Conservation (phyloP, 179 eudicot genomes). For the Nepenthes alata region DNA sequence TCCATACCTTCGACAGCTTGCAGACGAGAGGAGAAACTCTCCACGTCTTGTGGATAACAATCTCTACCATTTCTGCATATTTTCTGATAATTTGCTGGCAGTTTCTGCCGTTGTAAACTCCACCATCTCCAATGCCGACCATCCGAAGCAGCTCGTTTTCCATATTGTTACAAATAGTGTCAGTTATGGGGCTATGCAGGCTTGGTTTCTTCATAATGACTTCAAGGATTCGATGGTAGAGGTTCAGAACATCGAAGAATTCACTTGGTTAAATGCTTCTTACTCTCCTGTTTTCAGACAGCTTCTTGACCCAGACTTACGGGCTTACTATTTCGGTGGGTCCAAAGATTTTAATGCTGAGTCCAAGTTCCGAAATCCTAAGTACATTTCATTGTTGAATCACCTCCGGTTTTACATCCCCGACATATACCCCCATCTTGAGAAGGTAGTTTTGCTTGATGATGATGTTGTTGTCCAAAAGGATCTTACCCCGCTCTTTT, state of each 20-base stretch:
- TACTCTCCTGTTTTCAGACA: constrained; percentile 54
- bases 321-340: constrained; percentile 38
- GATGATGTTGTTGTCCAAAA: constrained; percentile 63
- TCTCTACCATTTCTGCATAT: constrained; percentile 67
- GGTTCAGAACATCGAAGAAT: constrained; percentile 47
- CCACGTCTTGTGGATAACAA: constrained; percentile 61
- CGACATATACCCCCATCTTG: constrained; percentile 55
- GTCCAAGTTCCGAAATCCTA: constrained; percentile 49
- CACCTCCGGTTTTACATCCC: constrained; percentile 73
- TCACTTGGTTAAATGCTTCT: constrained; percentile 61
- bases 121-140: constrained; percentile 56
- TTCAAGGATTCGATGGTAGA: constrained; percentile 56
- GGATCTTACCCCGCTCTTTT: constrained; percentile 60
- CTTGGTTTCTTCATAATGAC: constrained; percentile 58
- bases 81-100: constrained; percentile 62
- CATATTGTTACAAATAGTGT: constrained; percentile 60
- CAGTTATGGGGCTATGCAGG: constrained; percentile 57
- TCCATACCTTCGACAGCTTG: constrained; percentile 25
- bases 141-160: constrained; percentile 72
- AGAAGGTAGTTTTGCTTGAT: constrained; percentile 63
- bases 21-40: constrained; percentile 43
- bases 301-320: constrained; percentile 26
- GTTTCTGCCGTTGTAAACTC: constrained; percentile 71
- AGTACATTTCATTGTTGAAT: constrained; percentile 46
- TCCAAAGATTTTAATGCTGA: constrained; percentile 30